Conservation (phyloP, 2,329 filamentous ascomycete species). For the Niveomyces coronatus region DNA sequence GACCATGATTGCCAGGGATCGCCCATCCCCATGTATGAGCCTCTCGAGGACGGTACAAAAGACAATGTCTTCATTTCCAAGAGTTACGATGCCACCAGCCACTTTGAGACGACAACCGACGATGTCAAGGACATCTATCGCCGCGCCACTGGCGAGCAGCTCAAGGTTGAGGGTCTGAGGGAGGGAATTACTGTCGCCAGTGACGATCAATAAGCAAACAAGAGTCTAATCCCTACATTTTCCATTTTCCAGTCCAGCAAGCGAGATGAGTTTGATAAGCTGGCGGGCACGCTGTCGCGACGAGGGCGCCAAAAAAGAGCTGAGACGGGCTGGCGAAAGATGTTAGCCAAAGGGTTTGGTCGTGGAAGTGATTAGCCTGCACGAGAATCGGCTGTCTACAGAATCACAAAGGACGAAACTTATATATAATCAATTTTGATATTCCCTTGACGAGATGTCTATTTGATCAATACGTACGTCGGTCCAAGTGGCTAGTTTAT, state of each 20-base stretch:
- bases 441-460: too few species aligned
- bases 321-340: not conserved
- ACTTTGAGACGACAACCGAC: constrained; percentile 88
- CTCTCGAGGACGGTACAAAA: constrained; percentile 66
- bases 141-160: constrained; percentile 71
- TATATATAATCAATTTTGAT: too few species aligned
- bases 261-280: too few species aligned
- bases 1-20: constrained; percentile 40
- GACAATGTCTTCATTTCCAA: constrained; percentile 97
- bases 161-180: constrained; percentile 78
- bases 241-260: too few species aligned
- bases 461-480: not conserved
- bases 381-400: too few species aligned
- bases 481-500: not conserved
- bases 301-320: not conserved
- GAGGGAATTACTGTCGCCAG: constrained; percentile 62
- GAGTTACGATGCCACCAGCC: constrained; percentile 95
- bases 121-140: constrained; percentile 92
- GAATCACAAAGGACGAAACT: too few species aligned
- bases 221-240: too few species aligned
- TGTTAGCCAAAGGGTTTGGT: too few species aligned
- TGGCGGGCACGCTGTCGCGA: not conserved
- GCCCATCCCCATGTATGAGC: constrained; percentile 90
- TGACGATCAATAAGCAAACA: constrained; percentile 59
- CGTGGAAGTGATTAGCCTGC: too few species aligned